These are phyloP conservation scores for Candida ovalis DNA, from an alignment of 805 yeast species.

Conservation along the genomic window DNA sequence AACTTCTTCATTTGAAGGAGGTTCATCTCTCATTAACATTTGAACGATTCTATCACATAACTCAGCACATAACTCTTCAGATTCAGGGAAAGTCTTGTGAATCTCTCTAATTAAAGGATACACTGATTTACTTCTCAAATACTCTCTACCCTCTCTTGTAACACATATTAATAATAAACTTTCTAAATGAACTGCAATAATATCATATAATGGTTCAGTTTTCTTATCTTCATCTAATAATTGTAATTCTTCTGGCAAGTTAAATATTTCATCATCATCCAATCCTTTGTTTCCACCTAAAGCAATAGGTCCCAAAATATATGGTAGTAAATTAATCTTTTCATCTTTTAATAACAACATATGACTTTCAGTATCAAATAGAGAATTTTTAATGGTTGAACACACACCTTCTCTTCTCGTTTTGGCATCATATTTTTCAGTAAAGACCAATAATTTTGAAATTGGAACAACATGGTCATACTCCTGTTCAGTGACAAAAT, in stretches of 20 bases:
- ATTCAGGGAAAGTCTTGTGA: conserved; percentile 50
- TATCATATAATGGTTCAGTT: conserved; percentile 67
- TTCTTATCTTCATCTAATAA: conserved; percentile 68
- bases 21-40: conserved; percentile 89
- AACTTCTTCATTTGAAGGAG: conserved; percentile 39
- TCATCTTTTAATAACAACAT: conserved; percentile 53
- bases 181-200: conserved; percentile 73
- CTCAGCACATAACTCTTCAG: conserved; percentile 46
- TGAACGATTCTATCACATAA: conserved; percentile 83
- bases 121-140: conserved; percentile 73
- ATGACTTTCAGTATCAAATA: conserved; percentile 77
- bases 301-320: conserved; percentile 75
- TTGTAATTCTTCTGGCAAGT: conserved; percentile 86
- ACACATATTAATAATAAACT: conserved; percentile 76
- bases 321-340: conserved; percentile 72
- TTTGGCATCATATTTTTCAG: conserved; percentile 73
- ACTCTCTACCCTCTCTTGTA: conserved; percentile 67
- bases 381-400: conserved; percentile 83
- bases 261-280: conserved; percentile 79
- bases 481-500: conserved; percentile 66
- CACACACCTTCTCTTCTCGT: conserved; percentile 90
- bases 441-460: conserved; percentile 76
- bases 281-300: conserved; percentile 54
- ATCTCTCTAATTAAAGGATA: conserved; percentile 85
- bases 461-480: conserved; percentile 78